These are phyloP conservation scores for Coelastrella sp. DNA, from an alignment of 139 green algal species.

Conservation along the genomic window DNA sequence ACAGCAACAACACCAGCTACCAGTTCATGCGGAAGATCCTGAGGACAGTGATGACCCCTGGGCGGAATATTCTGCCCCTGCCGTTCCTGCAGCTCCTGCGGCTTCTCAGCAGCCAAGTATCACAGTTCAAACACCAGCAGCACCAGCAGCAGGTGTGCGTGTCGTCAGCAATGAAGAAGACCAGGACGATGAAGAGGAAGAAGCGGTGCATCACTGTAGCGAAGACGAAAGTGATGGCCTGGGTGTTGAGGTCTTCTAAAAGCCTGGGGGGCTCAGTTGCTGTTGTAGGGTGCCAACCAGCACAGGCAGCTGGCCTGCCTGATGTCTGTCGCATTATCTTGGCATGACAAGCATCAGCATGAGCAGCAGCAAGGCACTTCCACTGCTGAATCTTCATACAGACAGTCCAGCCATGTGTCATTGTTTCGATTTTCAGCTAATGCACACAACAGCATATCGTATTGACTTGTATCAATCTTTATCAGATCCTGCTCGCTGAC, in stretches of 20 bases:
- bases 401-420: no score
- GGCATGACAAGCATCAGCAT: no score
- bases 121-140: background rate
- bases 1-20: background rate
- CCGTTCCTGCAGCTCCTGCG: background rate
- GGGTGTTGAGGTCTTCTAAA: constrained; percentile 46
- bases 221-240: constrained; percentile 40
- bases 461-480: no score
- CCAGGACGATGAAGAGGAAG: constrained; percentile 21
- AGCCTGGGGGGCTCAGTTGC: background rate
- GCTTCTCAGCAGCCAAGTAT: background rate
- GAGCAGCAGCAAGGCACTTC: no score
- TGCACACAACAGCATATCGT: no score
- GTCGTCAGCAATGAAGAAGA: constrained; percentile 1
- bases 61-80: background rate
- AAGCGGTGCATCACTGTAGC: background rate
- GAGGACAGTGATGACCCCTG: constrained; percentile 23
- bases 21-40: constrained; percentile 2
- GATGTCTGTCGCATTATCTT: no score
- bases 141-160: constrained; percentile 21
- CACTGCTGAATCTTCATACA: no score
- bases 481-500: no score
- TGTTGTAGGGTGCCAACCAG: background rate
- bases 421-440: no score
- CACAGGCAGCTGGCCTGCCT: no score